Base-by-base conservation (phyloP, 2,329 filamentous ascomycete genomes). In the Zymoseptoria ardabiliae region DNA sequence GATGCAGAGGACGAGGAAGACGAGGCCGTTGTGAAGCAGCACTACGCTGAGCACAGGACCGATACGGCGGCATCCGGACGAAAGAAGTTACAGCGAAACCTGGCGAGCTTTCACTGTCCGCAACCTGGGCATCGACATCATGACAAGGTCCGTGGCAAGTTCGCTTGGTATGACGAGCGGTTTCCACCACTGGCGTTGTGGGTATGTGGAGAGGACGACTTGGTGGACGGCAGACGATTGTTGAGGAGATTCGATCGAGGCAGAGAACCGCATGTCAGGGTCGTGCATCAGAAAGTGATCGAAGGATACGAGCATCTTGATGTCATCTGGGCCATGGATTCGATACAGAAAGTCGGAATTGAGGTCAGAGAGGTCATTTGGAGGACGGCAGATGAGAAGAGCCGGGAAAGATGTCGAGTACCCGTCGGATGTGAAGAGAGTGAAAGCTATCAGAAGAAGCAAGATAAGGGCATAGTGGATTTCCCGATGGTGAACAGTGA, bases 251-350 rank as follows among this genome's bases (percentile, higher is more conserved):
- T 97, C 64, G 82, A 89, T 67, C 82, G 82, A 50, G 89, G 88
- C 0, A 80, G 89, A 23, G 93, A 97, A 73, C 93, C 93, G 1
- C 80, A 90, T 69, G 90, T 95, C 8, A 79, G 82, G 48, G 77
- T 97, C 4, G 89, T 96, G 4, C 89, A 96, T 74, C 82, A 83
- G 63, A 95, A 90, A 71, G 79, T 95, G 21, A 88, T 97, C 50
- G 85, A 90, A 2, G 90, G 88, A 53, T 96, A 96, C 72, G 93
- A 97, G 76, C 93, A 97, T 74, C 81, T 97, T 4, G 93, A 97
- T 75, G 90, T 97, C 1, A 85, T 97, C 45, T 97, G 93, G 93
- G 91, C 92, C 0, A 90, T 97, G 80, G 91, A 97, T 70, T 85
- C 86, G 0, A 84, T 91, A 17, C 86, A 93, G 53, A 84, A 93